Evolutionary conservation across 139 green algal genomes (phyloP).

Genomic region (Mychonastes homosphaera): DNA sequence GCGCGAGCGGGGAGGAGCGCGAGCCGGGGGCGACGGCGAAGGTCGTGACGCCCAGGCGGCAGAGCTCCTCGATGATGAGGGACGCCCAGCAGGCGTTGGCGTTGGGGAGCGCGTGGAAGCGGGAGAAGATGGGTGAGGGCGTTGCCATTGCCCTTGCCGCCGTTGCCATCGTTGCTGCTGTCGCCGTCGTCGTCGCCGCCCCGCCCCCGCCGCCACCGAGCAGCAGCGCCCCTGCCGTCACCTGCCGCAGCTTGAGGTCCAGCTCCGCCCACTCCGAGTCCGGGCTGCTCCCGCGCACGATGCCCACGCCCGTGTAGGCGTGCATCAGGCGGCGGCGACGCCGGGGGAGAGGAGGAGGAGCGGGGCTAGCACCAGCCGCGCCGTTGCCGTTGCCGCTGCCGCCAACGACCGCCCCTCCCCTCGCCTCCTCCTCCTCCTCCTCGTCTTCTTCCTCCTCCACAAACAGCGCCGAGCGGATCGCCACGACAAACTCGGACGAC

Average conservation of each 20-base stretch:
- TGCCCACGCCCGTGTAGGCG: conserved; percentile 89
- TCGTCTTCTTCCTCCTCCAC: conserved; percentile 10
- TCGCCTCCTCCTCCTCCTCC: conserved; percentile 9
- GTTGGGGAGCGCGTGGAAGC: conserved; percentile 44
- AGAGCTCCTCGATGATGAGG: conserved; percentile 83
- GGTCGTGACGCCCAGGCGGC: conserved; percentile 58
- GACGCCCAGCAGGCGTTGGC: conserved; percentile 56
- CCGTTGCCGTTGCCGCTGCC: not conserved
- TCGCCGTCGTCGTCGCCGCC: conserved; percentile 8
- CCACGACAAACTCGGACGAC: conserved; percentile 89
- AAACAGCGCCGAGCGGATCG: conserved; percentile 90
- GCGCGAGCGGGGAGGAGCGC: conserved; percentile 79
- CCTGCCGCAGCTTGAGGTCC: conserved; percentile 75
- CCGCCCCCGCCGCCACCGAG: too few species aligned
- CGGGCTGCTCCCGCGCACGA: conserved; percentile 74
- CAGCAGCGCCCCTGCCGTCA: conserved; percentile 54
- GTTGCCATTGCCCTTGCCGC: not conserved
- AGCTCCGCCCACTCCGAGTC: conserved; percentile 88
- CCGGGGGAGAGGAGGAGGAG: not conserved
- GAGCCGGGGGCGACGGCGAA: conserved; percentile 91
- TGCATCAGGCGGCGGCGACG: conserved; percentile 21
- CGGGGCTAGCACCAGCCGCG: not conserved
- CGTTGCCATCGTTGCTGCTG: too few species aligned
- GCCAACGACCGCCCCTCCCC: too few species aligned
- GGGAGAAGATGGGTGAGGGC: not conserved